Conservation (phyloP, 805 yeast species). For the Phaffomyces opuntiae region DNA sequence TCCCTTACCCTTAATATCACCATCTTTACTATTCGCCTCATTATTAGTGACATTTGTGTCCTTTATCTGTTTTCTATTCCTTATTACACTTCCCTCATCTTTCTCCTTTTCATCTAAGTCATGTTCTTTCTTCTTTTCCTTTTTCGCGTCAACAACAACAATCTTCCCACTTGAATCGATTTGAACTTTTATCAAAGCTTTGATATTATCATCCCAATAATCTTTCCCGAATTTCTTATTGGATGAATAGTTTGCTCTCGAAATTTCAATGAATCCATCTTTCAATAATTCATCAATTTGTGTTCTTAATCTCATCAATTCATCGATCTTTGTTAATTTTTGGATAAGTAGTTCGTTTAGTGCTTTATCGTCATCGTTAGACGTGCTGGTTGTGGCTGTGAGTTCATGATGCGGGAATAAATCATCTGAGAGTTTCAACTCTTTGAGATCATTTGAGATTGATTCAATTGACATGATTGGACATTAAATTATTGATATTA, state of each 20-base stretch:
- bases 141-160: neutral
- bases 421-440: constrained; percentile 9
- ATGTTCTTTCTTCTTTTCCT: neutral
- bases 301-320: constrained; percentile 5
- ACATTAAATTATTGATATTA: too few relatives aligned
- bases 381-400: too few relatives aligned
- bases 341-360: neutral
- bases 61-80: constrained; percentile 7
- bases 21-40: neutral
- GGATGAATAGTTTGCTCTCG: constrained; percentile 39
- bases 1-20: neutral
- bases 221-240: constrained; percentile 32
- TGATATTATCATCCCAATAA: constrained; percentile 31
- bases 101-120: neutral
- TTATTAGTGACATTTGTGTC: neutral
- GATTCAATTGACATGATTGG: neutral
- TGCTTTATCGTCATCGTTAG: too few relatives aligned
- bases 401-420: constrained; percentile 6
- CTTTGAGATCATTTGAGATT: neutral
- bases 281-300: constrained; percentile 7
- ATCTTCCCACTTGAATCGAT: neutral
- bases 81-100: neutral
- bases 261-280: constrained; percentile 33
- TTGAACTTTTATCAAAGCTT: constrained; percentile 18
- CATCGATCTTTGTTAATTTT: constrained; percentile 10